These are phyloP conservation scores for Mycena haematopus DNA, from an alignment of 768 basidiomycete genomes.

Conservation along the genomic window DNA sequence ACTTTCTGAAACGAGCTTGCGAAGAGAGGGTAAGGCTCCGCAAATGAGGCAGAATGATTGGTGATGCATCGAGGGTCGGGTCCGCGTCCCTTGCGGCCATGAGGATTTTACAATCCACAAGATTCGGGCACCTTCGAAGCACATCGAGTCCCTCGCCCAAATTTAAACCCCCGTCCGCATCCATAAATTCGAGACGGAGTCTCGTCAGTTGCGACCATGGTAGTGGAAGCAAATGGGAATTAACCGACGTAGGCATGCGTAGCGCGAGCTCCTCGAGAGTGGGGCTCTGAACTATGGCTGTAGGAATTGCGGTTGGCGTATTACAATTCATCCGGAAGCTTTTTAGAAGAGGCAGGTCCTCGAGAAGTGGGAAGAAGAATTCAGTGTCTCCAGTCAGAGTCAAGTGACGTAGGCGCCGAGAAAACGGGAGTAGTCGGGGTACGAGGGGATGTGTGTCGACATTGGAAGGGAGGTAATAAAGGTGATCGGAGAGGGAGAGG, in stretches of 20 bases:
- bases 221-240: neutral
- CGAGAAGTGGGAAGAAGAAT: too few species aligned
- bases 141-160: neutral
- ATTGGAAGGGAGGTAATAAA: too few species aligned
- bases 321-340: too few species aligned
- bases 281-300: too few species aligned
- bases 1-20: too few species aligned
- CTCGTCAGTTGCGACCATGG: constrained; percentile 2
- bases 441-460: too few species aligned
- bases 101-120: neutral
- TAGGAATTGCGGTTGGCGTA: too few species aligned
- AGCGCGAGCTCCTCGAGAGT: neutral
- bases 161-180: neutral
- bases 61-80: neutral
- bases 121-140: neutral
- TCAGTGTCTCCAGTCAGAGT: too few species aligned
- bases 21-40: neutral
- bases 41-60: neutral
- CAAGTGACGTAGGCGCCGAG: too few species aligned
- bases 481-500: neutral
- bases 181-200: neutral
- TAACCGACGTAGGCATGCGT: neutral
- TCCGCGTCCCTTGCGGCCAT: neutral
- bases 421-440: too few species aligned
- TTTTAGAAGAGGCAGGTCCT: too few species aligned